Base-by-base conservation (phyloP, 2,329 filamentous ascomycete genomes). In the Cladosporium austrohemisphaericum region DNA sequence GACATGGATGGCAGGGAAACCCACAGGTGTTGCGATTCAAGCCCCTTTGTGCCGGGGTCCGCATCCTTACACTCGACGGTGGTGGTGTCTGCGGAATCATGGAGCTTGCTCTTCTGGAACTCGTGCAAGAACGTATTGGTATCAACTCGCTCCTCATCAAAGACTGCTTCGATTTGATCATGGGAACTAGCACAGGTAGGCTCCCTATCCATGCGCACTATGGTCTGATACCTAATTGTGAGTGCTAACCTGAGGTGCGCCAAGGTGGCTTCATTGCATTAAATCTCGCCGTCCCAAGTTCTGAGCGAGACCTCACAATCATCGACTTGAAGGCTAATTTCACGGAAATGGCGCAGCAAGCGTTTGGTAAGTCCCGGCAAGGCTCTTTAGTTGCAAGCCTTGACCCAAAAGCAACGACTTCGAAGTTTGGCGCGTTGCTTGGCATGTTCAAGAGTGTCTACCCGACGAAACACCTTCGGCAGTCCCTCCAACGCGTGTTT, bases 91-190 rank as follows among this genome's bases (percentile, higher is more conserved):
- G 72, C 32, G 72, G 71, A 2, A 71, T 76, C 18, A 68, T 73
- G 1, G 68, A 72, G 37, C 58, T 76, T 3, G 68, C 71, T 51
- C 64, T 74, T 1, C 59, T 77, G 4, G 53, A 62, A 20, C 55
- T 59, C 4, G 65, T 77, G 9, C 68, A 76, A 52, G 58, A 58
- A 22, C 60, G 60, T 3, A 55, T 76, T 1, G 70, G 68, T 2
- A 51, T 76, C 3, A 58, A 61, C 8, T 59, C 62, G 4, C 51
- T 76, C 2, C 65, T 67, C 0, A 67, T 76, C 2, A 70, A 70
- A 41, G 59, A 57, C 4, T 76, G 76, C 57, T 75, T 77, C 50
- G 74, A 77, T 50, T 63, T 76, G 2, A 71, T 77, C 19, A 68
- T 75, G 5, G 72, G 71, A n/a, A 72, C 70, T 13, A 60, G 63